Conservation (phyloP, 768 basidiomycete species). For the Tephrocybe rancida region DNA sequence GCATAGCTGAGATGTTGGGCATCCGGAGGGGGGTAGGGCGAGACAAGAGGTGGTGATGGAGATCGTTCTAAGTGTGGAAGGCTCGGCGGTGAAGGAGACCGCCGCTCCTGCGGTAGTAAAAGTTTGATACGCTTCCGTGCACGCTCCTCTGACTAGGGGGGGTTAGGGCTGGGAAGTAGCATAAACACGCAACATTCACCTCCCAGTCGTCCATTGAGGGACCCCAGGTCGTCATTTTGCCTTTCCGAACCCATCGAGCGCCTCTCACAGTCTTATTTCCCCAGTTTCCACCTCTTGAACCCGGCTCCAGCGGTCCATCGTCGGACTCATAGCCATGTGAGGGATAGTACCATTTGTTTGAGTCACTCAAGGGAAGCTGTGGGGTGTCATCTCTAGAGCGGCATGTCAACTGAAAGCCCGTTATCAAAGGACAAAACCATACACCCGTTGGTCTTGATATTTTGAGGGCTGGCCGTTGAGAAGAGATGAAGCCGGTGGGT, state of each 20-base stretch:
- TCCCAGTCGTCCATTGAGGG: slow-evolving; percentile 87
- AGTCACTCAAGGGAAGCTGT: slow-evolving; percentile 61
- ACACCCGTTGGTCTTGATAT: slow-evolving; percentile 27
- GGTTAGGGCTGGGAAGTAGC: slow-evolving; percentile 14
- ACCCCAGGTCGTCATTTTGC: slow-evolving; percentile 85
- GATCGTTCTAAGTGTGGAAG: slow-evolving; percentile 79
- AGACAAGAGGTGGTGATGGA: slow-evolving; percentile 72
- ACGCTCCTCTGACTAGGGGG: slow-evolving; percentile 71
- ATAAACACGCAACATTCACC: slow-evolving; percentile 41
- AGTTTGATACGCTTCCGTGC: slow-evolving; percentile 79
- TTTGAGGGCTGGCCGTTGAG: slow-evolving; percentile 5
- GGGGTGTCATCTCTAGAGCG: slow-evolving; percentile 15
- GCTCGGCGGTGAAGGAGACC: slow-evolving; percentile 71
- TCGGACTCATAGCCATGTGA: slow-evolving; percentile 74
- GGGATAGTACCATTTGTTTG: slow-evolving; percentile 83
- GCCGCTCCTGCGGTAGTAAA: slow-evolving; percentile 59
- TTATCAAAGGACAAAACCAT: slow-evolving; percentile 9
- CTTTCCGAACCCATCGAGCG: slow-evolving; percentile 81
- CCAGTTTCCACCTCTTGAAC: slow-evolving; percentile 74
- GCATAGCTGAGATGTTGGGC: slow-evolving; percentile 75
- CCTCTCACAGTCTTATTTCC: slow-evolving; percentile 76
- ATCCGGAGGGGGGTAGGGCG: slow-evolving; percentile 74
- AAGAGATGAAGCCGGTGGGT: slow-evolving; percentile 3
- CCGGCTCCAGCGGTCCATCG: slow-evolving; percentile 51
- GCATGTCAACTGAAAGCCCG: background rate